phyloP scores from a whole-genome alignment of 2,329 filamentous ascomycete species.

The Epichloe scottii region DNA sequence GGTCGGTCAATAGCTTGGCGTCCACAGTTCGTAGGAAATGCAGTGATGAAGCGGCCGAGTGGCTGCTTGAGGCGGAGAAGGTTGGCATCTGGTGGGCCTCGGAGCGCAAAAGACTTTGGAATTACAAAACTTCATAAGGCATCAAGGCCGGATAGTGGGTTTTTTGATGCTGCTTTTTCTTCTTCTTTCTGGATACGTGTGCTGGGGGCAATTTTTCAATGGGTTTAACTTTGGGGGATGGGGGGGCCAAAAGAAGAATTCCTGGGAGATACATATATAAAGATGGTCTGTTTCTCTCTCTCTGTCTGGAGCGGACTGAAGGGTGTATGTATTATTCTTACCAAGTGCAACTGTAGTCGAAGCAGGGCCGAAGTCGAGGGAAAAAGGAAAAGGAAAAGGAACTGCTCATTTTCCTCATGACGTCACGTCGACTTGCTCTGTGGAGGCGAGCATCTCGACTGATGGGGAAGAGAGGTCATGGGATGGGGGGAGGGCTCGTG shows the following conservation, averaged over 20 bases:
- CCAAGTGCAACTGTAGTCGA: too few species aligned
- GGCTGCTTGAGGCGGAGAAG: conserved; percentile 19
- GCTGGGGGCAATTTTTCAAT: neutral
- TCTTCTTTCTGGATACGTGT: neutral
- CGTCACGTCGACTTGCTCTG: too few species aligned
- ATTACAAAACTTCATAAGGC: conserved; percentile 1
- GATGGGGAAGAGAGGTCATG: too few species aligned
- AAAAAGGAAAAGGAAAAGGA: too few species aligned
- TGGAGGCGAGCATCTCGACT: too few species aligned
- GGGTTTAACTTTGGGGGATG: neutral
- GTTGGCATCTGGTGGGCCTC: conserved; percentile 19
- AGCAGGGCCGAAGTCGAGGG: too few species aligned
- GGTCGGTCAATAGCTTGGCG: conserved; percentile 5
- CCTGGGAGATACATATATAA: neutral
- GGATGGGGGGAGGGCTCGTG: too few species aligned
- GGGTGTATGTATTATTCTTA: too few species aligned
- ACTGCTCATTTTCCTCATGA: too few species aligned
- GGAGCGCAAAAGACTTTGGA: conserved; percentile 12
- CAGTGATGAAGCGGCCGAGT: conserved; percentile 13
- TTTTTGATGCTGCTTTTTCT: neutral
- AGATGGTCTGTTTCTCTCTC: too few species aligned
- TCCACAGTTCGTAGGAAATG: conserved; percentile 7
- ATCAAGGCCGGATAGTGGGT: neutral
- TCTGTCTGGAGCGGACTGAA: too few species aligned
- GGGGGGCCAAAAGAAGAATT: neutral